Conservation (phyloP, 1,284 basidiomycete species). For the Irpex lacteus region DNA sequence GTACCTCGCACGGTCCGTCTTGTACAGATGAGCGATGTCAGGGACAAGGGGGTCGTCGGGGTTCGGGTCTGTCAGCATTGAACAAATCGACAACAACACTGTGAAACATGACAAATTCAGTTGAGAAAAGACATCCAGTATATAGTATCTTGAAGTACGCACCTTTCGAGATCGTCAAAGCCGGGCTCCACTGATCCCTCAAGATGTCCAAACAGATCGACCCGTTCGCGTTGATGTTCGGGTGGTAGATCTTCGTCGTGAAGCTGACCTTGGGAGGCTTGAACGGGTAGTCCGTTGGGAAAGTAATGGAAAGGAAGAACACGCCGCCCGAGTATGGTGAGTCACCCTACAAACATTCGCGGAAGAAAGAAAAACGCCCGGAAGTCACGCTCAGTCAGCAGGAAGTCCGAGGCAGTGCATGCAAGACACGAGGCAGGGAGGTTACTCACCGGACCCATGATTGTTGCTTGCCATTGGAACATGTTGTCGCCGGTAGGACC, state of each 20-base stretch:
- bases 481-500: slow-evolving; percentile 95
- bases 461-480: slow-evolving; percentile 98
- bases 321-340: slow-evolving; percentile 96
- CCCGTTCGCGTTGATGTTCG: slow-evolving; percentile 97
- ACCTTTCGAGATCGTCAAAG: slow-evolving; percentile 99
- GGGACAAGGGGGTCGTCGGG: slow-evolving; percentile 91
- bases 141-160: slow-evolving; percentile 20
- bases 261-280: slow-evolving; percentile 99
- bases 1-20: slow-evolving; percentile 91
- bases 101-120: too few relatives aligned
- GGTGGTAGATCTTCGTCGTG: slow-evolving; percentile 97
- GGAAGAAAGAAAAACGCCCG: neutral
- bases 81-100: slow-evolving; percentile 94
- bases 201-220: slow-evolving; percentile 98
- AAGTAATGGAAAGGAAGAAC: slow-evolving; percentile 93
- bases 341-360: slow-evolving; percentile 59
- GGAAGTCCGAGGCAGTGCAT: neutral
- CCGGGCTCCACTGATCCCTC: slow-evolving; percentile 97
- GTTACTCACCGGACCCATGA: slow-evolving; percentile 89
- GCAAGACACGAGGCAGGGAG: slow-evolving; percentile 7
- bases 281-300: slow-evolving; percentile 97
- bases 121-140: neutral
- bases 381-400: slow-evolving; percentile 16
- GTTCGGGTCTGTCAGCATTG: slow-evolving; percentile 96
- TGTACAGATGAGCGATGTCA: slow-evolving; percentile 88